Evolutionary conservation across 2,329 filamentous ascomycete genomes (phyloP), one percentile per base, ranked within the genome.

Genomic region (Verticillium dahliae): DNA sequence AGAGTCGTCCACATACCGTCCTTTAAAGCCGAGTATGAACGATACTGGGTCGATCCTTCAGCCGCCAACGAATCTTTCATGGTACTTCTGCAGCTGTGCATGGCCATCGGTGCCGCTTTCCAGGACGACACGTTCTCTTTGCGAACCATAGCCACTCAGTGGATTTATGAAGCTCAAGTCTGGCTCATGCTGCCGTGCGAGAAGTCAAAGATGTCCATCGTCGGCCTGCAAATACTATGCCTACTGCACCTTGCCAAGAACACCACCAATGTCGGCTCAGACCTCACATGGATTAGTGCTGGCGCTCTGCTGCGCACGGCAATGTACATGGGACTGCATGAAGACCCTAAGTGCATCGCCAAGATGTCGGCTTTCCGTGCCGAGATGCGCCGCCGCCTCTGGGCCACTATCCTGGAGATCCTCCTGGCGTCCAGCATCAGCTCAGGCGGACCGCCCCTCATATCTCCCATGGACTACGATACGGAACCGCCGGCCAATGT

Each of bases 281-380:
- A 86, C 63, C 68, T 85, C 4, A 73, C 77, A 1, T 86, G 82
- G 82, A 76, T 83, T 37, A 75, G 79, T 1, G 73, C 78, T 0
- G 84, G 84, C 0, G 70, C 74, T 0, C 63, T 86, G 11, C 62
- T 85, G n/a, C 75, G 84, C 11, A 78, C 77, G 7, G 85, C 83
- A 59, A 80, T 87, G 68, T 78, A 78, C 60, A 85, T 86, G 77
- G 84, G 85, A 3, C 73, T 86, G 6, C 83, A 87, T 67, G 78
- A 82, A 1, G 85, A 87, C 61, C 84, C 85, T 0, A 75, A 73
- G 35, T 72, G 77, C 61, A 76, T 85, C 4, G 74, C 76, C 6
- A 74, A 76, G 22, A 80, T 83, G 75, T 76, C 80, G 2, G 67
- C 72, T 0, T 76, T 81, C 39, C 74, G 77, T 22, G 75, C 78